These are phyloP conservation scores for Calycina marina DNA, from an alignment of 2,329 filamentous ascomycete species.

Conservation along the genomic window DNA sequence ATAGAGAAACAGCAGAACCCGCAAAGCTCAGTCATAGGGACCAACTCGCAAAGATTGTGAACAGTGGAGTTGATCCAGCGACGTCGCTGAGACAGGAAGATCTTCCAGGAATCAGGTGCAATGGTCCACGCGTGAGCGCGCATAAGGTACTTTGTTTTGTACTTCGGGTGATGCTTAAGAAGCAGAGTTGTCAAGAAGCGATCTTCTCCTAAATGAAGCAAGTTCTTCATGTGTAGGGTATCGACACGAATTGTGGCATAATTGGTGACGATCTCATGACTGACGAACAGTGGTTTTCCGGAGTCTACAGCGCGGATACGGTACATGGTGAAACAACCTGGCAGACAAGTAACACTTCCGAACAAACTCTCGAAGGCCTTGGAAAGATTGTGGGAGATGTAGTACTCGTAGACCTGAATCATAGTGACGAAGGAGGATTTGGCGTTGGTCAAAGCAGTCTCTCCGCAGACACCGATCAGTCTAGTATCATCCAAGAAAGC, in stretches of 20 bases:
- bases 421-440: constrained; percentile 91
- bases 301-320: constrained; percentile 87
- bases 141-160: constrained; percentile 97
- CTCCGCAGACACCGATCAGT: constrained; percentile 87
- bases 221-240: constrained; percentile 96
- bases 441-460: constrained; percentile 84
- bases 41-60: constrained; percentile 92
- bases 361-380: constrained; percentile 98
- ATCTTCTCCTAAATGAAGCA: constrained; percentile 93
- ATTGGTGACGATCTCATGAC: constrained; percentile 72
- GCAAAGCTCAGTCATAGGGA: constrained; percentile 84
- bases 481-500: constrained; percentile 84
- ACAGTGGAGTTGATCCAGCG: constrained; percentile 99
- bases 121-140: constrained; percentile 91
- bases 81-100: constrained; percentile 96
- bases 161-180: constrained; percentile 80
- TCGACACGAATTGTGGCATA: constrained; percentile 93
- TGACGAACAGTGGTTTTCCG: constrained; percentile 92
- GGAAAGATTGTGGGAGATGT: constrained; percentile 91
- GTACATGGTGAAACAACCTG: constrained; percentile 99
- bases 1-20: constrained; percentile 99
- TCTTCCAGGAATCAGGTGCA: constrained; percentile 81
- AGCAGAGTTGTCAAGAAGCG: constrained; percentile 91
- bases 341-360: constrained; percentile 91
- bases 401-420: constrained; percentile 99